Evolutionary conservation across 2,329 filamentous ascomycete species (phyloP), one percentile per base, ranked within the genome.

Genomic region (Nemania diffusa): DNA sequence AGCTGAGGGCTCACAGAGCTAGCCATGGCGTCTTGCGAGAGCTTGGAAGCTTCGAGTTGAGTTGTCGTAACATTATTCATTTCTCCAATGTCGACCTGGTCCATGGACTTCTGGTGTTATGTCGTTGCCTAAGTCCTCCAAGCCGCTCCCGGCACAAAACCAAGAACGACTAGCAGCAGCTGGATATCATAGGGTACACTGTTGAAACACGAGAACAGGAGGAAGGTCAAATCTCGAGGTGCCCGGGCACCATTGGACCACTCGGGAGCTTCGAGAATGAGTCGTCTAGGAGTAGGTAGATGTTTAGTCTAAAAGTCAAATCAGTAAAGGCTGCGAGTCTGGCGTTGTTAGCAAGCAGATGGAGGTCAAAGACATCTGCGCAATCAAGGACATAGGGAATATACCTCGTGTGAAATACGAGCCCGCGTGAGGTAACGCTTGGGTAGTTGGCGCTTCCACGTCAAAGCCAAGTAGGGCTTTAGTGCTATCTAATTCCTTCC

Each of bases 51-150:
- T 20, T 71, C 67, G 32, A 76, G 63, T 55, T 73, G 73, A 55
- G 70, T 72, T 57, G 73, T 71, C 40, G 72, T 69, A 56, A 72
- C 58, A 64, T 67, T 59, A 59, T 70, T 70, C 65, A 71, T 68
- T 53, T 69, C 69, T 57, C 69, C 61, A 67, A 73, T 64, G 27
- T 62, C 71, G 48, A 68, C 42, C 34, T 74, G 70, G 53, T 75
- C 79, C 65, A 77, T 73, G 78, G 74, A 73, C 73, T 76, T 72
- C 78, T 79, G 56, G 80, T 76, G 65, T 77, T 79, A 79, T 69
- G 79, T 73, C 57, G 75, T 72, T 60, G 74, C 73, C 75, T 75
- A 48, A 69, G 78, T 73, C 73, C 76, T 72, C 70, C 72, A 71
- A 73, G 74, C 76, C 76, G 75, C 73, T 72, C 74, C 73, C 74